Evolutionary conservation across 2,329 filamentous ascomycete species (phyloP).

Genomic region (Penicillium sp.): DNA sequence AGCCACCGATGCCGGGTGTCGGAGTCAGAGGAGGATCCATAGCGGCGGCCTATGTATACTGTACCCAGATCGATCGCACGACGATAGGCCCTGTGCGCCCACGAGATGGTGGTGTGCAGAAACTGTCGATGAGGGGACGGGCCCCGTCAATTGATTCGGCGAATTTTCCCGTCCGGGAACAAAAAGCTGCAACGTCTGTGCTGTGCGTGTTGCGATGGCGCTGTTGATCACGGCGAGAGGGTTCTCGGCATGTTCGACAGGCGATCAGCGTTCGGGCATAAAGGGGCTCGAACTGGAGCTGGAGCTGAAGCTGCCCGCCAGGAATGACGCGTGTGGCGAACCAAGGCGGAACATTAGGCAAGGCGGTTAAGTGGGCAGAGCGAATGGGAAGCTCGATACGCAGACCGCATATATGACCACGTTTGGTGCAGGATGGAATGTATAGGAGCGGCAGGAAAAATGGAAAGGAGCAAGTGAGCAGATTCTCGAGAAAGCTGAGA

Average conservation of each 20-base stretch:
- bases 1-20: conserved; percentile 5
- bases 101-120: not conserved
- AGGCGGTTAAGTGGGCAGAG: not conserved
- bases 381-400: not conserved
- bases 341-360: conserved; percentile 15
- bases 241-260: conserved; percentile 15
- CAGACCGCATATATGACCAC: not conserved
- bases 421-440: not conserved
- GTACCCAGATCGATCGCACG: not conserved
- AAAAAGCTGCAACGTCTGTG: not conserved
- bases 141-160: conserved; percentile 6
- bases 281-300: conserved; percentile 5
- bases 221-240: conserved; percentile 6
- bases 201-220: conserved; percentile 5
- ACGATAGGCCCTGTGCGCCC: not conserved
- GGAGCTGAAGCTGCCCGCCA: conserved; percentile 11
- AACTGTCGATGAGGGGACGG: not conserved
- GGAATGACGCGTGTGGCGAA: conserved; percentile 26
- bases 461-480: not conserved
- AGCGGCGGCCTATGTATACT: not conserved
- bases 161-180: not conserved
- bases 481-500: not conserved
- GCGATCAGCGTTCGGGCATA: conserved; percentile 8
- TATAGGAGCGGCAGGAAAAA: not conserved
- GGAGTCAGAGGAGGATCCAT: conserved; percentile 18